Evolutionary conservation across 2,329 filamentous ascomycete genomes (phyloP), one percentile per base, ranked within the genome.

Genomic region (Sporothrix pseudoabietina): DNA sequence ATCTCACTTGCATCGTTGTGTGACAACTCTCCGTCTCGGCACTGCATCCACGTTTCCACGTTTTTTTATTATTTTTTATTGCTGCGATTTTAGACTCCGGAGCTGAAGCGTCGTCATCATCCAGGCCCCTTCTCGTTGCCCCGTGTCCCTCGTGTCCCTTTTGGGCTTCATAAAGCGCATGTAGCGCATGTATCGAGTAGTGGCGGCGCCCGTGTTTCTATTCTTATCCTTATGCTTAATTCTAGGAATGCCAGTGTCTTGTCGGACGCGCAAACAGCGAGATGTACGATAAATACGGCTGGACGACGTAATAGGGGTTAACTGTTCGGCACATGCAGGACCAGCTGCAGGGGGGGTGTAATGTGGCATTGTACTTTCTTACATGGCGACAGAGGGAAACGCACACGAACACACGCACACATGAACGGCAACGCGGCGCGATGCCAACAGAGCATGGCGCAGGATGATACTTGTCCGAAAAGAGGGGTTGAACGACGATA

Each of bases 221-320:
- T 72, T 65, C 54, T 72, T 71, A 47, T 22, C 49, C 35, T 71
- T 71, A 59, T 71, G 69, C 54, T 71, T 71, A 49, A 71, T 57
- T 59, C 30, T 47, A 30, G 66, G 30, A 26, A 32, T 69, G 19
- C 47, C 39, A 55, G 47, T 52, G 66, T 54, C 66, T 32, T 52
- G 66, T 54, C 66, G 66, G 16, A 30, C 30, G 47, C 19, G 16
- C 47, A 54, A 54, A 52, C 30, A 54, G 47, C 47, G 66, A 69
- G 30, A 54, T 55, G 26, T 26, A 12, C 59, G 7, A n/a, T 14
- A 16, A 49, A 49, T 14, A 49, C 59, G 35, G 41, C 32, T 26
- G 59, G 61, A 66, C 61, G 61, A 66, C 39, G 61, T 66, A 22
- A 66, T 44, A 41, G 39, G 12, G n/a, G 22, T 6, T 0, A 14